phyloP scores from a whole-genome alignment of 306 rosid genomes.

The Biancaea sappan region DNA sequence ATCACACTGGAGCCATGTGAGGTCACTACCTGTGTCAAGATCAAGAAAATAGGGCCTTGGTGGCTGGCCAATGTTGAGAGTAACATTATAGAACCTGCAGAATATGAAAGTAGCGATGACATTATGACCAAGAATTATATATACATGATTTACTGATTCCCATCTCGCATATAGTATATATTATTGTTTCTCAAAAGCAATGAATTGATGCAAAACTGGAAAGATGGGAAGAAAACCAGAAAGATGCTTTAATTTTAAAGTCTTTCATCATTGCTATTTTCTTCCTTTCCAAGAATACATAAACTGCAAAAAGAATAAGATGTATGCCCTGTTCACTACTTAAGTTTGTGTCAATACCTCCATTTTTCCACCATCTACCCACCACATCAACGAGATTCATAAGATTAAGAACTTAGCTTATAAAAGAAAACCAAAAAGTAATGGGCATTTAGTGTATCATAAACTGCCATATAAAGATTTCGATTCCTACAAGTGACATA shows the following conservation, averaged over 20 bases:
- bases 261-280: neutral
- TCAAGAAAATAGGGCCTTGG: slow-evolving; percentile 90
- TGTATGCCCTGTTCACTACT: neutral
- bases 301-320: neutral
- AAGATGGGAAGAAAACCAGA: neutral
- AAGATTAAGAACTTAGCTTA: neutral
- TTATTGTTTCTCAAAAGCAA: neutral
- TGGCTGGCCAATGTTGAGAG: slow-evolving; percentile 78
- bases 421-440: neutral
- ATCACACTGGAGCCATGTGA: slow-evolving; percentile 98
- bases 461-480: too few relatives aligned
- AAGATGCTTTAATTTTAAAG: neutral
- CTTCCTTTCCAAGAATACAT: neutral
- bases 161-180: neutral
- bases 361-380: neutral
- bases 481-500: too few relatives aligned
- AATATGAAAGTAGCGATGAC: slow-evolving; percentile 5
- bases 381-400: neutral
- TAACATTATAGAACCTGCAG: slow-evolving; percentile 81
- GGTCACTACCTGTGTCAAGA: slow-evolving; percentile 96
- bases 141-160: neutral
- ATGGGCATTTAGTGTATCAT: neutral
- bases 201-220: neutral
- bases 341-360: neutral
- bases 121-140: neutral